phyloP scores from a whole-genome alignment of 495 filamentous ascomycete species.

The Astrothelium macrocarpum region DNA sequence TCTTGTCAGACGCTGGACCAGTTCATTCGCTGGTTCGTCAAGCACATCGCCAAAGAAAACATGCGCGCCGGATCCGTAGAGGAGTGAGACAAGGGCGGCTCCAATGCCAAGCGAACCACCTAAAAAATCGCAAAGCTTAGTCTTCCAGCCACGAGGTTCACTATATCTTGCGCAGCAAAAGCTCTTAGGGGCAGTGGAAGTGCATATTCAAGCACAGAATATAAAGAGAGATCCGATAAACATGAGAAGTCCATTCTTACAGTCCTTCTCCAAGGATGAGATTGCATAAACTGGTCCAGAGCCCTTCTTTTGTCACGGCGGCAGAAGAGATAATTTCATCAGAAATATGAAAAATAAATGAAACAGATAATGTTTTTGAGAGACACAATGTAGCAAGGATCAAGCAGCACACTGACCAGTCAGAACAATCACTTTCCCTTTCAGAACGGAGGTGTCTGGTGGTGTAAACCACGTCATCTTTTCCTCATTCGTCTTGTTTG shows the following conservation, averaged over 20 bases:
- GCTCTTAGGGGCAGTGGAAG: not conserved
- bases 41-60: conserved; percentile 20
- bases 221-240: too few species aligned
- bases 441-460: not conserved
- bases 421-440: conserved; percentile 18
- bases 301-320: too few species aligned
- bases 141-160: not conserved
- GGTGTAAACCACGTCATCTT: conserved; percentile 19
- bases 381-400: too few species aligned
- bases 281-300: too few species aligned
- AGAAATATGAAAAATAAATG: too few species aligned
- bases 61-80: conserved; percentile 13
- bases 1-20: conserved; percentile 2
- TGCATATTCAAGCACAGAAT: too few species aligned
- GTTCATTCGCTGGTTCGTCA: conserved; percentile 8
- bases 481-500: not conserved
- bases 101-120: conserved; percentile 18
- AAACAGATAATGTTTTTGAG: too few species aligned
- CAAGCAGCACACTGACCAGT: conserved; percentile 7
- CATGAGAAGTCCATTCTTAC: too few species aligned
- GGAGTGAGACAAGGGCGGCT: conserved; percentile 12
- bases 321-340: too few species aligned
- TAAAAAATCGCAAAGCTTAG: not conserved
- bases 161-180: not conserved
- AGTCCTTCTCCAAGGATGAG: too few species aligned